phyloP scores from a whole-genome alignment of 2,329 filamentous ascomycete species.

The Neofusicoccum parvum region DNA sequence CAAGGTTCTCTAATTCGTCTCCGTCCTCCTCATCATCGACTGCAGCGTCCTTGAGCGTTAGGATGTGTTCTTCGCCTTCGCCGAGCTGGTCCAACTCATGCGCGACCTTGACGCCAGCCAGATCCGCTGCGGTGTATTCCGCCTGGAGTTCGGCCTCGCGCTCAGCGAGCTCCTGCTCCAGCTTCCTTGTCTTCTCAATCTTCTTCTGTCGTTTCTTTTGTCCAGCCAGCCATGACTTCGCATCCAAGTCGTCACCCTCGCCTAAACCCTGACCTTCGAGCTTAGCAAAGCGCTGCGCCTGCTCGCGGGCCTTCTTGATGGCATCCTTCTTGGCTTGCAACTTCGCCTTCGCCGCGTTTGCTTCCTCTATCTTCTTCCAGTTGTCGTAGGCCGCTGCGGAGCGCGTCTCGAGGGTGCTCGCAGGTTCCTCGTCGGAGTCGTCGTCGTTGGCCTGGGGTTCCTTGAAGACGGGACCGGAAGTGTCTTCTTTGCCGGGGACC shows the following conservation, averaged over 20 bases:
- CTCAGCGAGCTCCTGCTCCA: conserved; percentile 77
- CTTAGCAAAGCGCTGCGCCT: conserved; percentile 72
- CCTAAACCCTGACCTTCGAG: conserved; percentile 84
- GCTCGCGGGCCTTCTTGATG: conserved; percentile 84
- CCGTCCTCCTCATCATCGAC: conserved; percentile 82
- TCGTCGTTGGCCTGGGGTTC: conserved; percentile 50
- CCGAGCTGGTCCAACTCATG: conserved; percentile 83
- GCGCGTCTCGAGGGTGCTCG: conserved; percentile 82
- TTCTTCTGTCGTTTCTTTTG: conserved; percentile 95
- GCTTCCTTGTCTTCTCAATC: conserved; percentile 71
- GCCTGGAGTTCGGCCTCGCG: conserved; percentile 63
- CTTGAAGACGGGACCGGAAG: conserved; percentile 60
- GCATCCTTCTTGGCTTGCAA: conserved; percentile 80
- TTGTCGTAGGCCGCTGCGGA: conserved; percentile 74
- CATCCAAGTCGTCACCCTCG: conserved; percentile 73
- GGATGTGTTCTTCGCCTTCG: conserved; percentile 79
- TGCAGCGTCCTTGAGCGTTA: conserved; percentile 91
- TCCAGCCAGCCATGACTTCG: conserved; percentile 81
- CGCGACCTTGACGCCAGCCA: conserved; percentile 88
- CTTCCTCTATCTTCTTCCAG: conserved; percentile 69
- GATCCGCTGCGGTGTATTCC: conserved; percentile 82
- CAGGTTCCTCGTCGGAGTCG: conserved; percentile 66
- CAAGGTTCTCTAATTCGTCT: conserved; percentile 82
- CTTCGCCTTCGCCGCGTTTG: conserved; percentile 70
- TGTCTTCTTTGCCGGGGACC: conserved; percentile 66